These are phyloP conservation scores for Phytophthora cactorum DNA, from an alignment of 352 stramenopile species.

Conservation along the genomic window DNA sequence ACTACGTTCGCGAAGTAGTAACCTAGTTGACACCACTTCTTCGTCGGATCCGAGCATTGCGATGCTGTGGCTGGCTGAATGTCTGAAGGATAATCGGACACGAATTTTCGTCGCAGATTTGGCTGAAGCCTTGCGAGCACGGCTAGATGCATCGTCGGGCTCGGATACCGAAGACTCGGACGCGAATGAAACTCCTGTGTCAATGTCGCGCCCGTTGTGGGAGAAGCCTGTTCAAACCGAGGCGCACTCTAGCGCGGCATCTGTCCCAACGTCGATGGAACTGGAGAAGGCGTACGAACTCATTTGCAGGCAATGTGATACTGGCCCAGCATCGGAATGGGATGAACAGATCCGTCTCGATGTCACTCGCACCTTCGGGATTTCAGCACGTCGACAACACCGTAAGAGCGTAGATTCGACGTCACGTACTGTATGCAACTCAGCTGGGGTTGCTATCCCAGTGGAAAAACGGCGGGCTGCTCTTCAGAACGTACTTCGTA, in stretches of 20 bases:
- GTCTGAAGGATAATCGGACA: constrained; percentile 55
- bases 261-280: constrained; percentile 18
- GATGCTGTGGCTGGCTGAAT: constrained; percentile 52
- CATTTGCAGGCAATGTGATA: constrained; percentile 52
- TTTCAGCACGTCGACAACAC: constrained; percentile 54
- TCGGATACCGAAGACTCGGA: constrained; percentile 57
- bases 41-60: constrained; percentile 29
- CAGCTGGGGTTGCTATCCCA: constrained; percentile 20
- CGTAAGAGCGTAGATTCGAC: constrained; percentile 27
- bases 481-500: constrained; percentile 65
- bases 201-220: constrained; percentile 18
- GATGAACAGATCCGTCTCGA: constrained; percentile 77
- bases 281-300: constrained; percentile 54
- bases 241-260: not conserved
- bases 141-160: constrained; percentile 47
- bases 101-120: constrained; percentile 58
- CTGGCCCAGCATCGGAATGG: constrained; percentile 24
- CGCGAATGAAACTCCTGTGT: constrained; percentile 32
- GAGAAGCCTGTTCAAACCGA: constrained; percentile 12
- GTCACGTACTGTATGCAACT: constrained; percentile 18
- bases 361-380: constrained; percentile 72
- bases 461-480: constrained; percentile 45
- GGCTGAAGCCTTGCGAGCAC: constrained; percentile 52
- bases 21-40: constrained; percentile 1
- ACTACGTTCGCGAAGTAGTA: constrained; percentile 29